Base-by-base conservation (phyloP, 495 filamentous ascomycete species). In the Ascodesmis nigricans region DNA sequence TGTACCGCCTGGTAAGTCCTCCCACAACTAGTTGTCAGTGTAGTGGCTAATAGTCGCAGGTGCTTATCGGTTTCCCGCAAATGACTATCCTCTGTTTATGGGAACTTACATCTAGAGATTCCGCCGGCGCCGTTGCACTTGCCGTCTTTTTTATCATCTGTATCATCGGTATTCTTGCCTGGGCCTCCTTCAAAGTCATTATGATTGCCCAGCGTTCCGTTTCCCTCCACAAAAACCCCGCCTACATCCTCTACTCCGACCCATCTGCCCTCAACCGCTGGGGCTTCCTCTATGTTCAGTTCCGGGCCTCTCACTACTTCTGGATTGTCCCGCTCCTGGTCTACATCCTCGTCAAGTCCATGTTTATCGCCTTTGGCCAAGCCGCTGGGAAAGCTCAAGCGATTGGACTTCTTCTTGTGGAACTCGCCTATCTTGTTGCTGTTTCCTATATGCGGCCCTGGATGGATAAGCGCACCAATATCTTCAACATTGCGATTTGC, bases 391-490 rank as follows among this genome's bases (percentile, higher is more conserved):
- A 67, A 8, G 69, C 73, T 14, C 84, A 93, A 52, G 82, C 84
- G 5, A 65, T 95, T 29, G 78, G 73, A 1, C 58, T 93, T 39
- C 64, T 95, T 30, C 55, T 97, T 25, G 72, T 95, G 40, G 87
- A 97, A 59, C 75, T 77, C 0, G 68, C 49, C 18, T 73, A 78
- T 46, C 63, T 97, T 42, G 74, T 95, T 46, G 67, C 53, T 19
- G 71, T 80, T 21, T 75, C 69, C 41, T 69, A 91, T 28, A 58
- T 92, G 45, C 72, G 79, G 25, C 87, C 87, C 4, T 97, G 81
- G 72, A 95, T 97, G 87, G 87, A 97, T 62, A 95, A 92, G 68
- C 87, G 82, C 58, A 93, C 84, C 39, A 97, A 97, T 53, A 69
- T 73, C 31, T 91, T 90, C 66, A 95, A 95, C 60, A 91, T 97